These are phyloP conservation scores for Fusarium subtropicale DNA, from an alignment of 2,329 filamentous ascomycete genomes.

Conservation along the genomic window DNA sequence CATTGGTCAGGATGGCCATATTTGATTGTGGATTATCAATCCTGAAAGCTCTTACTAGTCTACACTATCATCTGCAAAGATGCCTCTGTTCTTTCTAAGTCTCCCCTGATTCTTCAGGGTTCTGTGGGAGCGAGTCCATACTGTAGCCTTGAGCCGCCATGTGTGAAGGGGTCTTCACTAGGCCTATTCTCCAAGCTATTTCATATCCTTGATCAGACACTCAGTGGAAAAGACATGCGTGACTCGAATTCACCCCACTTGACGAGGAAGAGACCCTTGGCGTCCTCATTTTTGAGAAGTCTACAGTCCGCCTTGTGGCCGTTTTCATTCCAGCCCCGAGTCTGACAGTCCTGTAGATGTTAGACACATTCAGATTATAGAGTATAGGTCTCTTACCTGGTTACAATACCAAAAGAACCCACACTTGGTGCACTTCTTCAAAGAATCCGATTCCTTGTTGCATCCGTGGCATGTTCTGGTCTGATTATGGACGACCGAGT, in stretches of 20 bases:
- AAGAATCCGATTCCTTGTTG: not conserved
- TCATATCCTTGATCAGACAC: not conserved
- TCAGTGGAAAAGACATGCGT: not conserved
- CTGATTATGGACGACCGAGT: not conserved
- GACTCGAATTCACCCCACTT: conserved; percentile 7
- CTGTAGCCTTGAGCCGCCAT: not conserved
- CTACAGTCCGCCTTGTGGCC: conserved; percentile 30
- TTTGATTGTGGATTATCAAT: not conserved
- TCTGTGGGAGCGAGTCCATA: not conserved
- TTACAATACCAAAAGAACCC: conserved; percentile 35
- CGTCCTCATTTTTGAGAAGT: conserved; percentile 13
- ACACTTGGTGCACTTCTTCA: conserved; percentile 26
- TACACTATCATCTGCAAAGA: not conserved
- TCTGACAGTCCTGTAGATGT: conserved; percentile 23
- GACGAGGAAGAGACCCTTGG: conserved; percentile 19
- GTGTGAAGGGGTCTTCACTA: too few relatives aligned
- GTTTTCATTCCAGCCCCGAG: conserved; percentile 13
- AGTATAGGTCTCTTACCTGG: conserved; percentile 4
- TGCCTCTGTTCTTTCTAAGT: not conserved
- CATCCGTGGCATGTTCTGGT: conserved; percentile 34
- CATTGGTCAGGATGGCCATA: not conserved
- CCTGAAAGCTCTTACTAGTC: not conserved
- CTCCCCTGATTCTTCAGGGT: not conserved
- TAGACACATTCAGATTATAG: not conserved
- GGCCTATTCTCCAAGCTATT: not conserved